Evolutionary conservation across 176 grass and related monocot species (phyloP), one percentile per base, ranked within the genome.

Genomic region (Aegilops tauschii): DNA sequence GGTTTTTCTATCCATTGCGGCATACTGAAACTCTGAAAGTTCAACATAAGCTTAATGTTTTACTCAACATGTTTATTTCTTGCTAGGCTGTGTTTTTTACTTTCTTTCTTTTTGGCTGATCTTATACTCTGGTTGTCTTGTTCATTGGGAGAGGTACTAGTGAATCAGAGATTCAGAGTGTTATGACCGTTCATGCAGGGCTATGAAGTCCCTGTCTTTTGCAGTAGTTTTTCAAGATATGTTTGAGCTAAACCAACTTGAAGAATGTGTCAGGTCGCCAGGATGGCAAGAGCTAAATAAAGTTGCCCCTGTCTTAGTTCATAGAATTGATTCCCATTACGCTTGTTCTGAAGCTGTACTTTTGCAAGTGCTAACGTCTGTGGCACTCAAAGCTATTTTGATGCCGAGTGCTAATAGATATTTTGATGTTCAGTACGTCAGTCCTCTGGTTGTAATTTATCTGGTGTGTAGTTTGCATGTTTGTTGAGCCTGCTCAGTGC

Each of bases 391-490:
- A 73, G 14, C n/a, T 61, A 14, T 70, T 69, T 10, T 30, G 16
- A 68, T 50, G 2, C 58, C 64, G 74, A 44, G 12, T 61, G 62
- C 28, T 44, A 21, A 81, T 14, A 14, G 13, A 6, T 83, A 29
- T 71, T 65, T 18, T 83, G 12, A 28, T 37, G 30, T 83, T 34
- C 40, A 3, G 45, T 11, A 30, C 78, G 78, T 27, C 40, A 5
- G 34, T 17, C 58, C 69, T 66, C 69, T 66, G 9, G 18, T 23
- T 85, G 30, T 20, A 18, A 42, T 5, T 18, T 78, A 45, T 79
- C 67, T 74, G n/a, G 18, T 80, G 73, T 30, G 4, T 13, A 85
- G 35, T 68, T 77, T 83, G 29, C 29, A 35, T 77, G 56, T 76
- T 16, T 68, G 11, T 77, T 31, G 45, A 54, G 25, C 25, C 16